phyloP scores from a whole-genome alignment of 345 rosid genomes.

The Gossypium stocksii region DNA sequence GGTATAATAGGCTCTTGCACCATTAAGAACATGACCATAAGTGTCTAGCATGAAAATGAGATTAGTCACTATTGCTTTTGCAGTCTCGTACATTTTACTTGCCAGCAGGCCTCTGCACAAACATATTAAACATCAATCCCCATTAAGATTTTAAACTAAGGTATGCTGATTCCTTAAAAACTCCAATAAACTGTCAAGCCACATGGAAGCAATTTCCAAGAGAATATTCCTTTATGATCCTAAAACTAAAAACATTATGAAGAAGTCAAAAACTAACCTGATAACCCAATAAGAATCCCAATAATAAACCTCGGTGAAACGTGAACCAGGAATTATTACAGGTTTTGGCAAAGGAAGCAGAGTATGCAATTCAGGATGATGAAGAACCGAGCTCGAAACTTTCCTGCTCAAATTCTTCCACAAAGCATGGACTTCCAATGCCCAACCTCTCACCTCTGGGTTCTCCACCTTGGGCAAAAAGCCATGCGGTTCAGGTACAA shows the following conservation, averaged over 20 bases:
- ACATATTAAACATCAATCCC: not conserved
- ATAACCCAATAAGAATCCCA: slow-evolving; percentile 98
- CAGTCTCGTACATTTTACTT: slow-evolving; percentile 78
- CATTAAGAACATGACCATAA: slow-evolving; percentile 80
- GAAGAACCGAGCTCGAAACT: slow-evolving; percentile 46
- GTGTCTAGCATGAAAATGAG: slow-evolving; percentile 57
- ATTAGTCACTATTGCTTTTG: slow-evolving; percentile 64
- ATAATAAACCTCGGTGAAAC: slow-evolving; percentile 80
- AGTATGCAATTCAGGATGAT: slow-evolving; percentile 61
- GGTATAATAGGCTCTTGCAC: slow-evolving; percentile 77
- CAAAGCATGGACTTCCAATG: slow-evolving; percentile 61
- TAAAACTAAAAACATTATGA: not conserved
- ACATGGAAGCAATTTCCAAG: not conserved
- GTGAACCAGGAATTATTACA: slow-evolving; percentile 70
- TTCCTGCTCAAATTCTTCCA: slow-evolving; percentile 72
- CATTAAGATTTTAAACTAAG: not conserved
- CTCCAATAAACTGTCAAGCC: not conserved
- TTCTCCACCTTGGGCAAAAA: slow-evolving; percentile 73
- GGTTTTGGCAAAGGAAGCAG: slow-evolving; percentile 75
- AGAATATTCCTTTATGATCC: not conserved
- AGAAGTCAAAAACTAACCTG: slow-evolving; percentile 38
- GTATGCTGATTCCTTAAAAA: not conserved
- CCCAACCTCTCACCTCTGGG: slow-evolving; percentile 64
- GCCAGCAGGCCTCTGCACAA: slow-evolving; percentile 77
- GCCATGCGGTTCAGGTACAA: slow-evolving; percentile 49